Evolutionary conservation across 1,284 basidiomycete genomes (phyloP).

Genomic region (Pisolithus thermaeus): DNA sequence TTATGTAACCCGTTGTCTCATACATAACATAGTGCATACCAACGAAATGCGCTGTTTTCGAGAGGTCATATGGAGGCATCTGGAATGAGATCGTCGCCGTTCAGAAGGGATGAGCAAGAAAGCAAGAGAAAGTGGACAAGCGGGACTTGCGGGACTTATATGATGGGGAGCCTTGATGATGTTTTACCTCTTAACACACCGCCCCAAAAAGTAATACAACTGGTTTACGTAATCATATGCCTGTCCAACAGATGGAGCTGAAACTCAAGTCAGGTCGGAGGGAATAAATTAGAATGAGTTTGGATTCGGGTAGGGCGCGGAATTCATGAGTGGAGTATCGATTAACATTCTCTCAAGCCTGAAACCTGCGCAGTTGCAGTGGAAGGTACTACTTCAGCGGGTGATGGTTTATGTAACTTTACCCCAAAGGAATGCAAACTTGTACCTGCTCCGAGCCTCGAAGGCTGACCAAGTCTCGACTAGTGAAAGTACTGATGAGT

Average conservation of each 20-base stretch:
- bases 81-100: constrained; percentile 6
- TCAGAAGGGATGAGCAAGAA: constrained; percentile 1
- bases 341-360: no score
- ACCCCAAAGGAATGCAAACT: neutral
- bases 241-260: no score
- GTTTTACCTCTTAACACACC: constrained; percentile 16
- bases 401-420: constrained; percentile 6
- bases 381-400: no score
- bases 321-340: no score
- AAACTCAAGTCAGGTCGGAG: no score
- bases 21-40: constrained; percentile 41
- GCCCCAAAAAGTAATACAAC: constrained; percentile 22
- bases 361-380: no score
- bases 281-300: no score
- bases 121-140: constrained; percentile 8
- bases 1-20: constrained; percentile 9
- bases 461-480: no score
- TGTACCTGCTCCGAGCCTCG: neutral
- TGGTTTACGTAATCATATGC: constrained; percentile 24
- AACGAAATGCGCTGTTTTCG: constrained; percentile 82
- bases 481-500: no score
- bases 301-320: no score
- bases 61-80: constrained; percentile 71
- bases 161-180: constrained; percentile 8
- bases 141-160: constrained; percentile 2